Base-by-base conservation (phyloP, 73 alveolate genomes). In the Loxodes magnus region DNA sequence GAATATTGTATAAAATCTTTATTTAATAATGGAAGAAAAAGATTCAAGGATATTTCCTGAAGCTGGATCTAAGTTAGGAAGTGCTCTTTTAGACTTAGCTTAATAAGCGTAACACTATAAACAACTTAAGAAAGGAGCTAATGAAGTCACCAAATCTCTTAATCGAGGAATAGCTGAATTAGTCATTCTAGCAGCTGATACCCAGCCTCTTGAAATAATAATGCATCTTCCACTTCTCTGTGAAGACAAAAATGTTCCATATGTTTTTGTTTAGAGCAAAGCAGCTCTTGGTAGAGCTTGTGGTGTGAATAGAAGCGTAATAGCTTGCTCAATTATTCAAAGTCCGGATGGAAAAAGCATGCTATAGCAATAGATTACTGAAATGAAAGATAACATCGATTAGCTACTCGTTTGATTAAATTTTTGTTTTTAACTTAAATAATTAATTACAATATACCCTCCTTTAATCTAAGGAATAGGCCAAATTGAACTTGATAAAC, bases 121-220 rank as follows among this genome's bases (percentile, higher is more conserved):
- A 67, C 92, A 84, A 77, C 79, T 92, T 43, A 92, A 92, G 78
- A 92, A 92, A 70, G 99, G 99, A 22, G 99, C 99, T 27, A 92
- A 92, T 74, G 81, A 67, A 43, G 77, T 97, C 56, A 92, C 98
- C n/a, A 94, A 94, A 78, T 79, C 97, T 5, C 72, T 94, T 56
- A 92, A 92, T 67, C 68, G 98, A 62, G 99, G 99, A 31, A 79
- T 87, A 14, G 97, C 98, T 24, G 98, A 95, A 53, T 64, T 95
- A 64, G 81, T 95, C 60, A 72, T 95, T 20, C 67, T 93, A 58
- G 99, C 99, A 33, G 99, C 99, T 7, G 99, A 95, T 69, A 94
- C 98, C 19, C 96, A 95, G 68, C 99, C 99, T n/a, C 91, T 95
- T 34, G 99, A 95, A 71, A 95, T 95, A 70, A 93, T 95, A 15